Conservation (phyloP, 192 early-diverging fungal genomes). For the Dimargaris cristalligena region DNA sequence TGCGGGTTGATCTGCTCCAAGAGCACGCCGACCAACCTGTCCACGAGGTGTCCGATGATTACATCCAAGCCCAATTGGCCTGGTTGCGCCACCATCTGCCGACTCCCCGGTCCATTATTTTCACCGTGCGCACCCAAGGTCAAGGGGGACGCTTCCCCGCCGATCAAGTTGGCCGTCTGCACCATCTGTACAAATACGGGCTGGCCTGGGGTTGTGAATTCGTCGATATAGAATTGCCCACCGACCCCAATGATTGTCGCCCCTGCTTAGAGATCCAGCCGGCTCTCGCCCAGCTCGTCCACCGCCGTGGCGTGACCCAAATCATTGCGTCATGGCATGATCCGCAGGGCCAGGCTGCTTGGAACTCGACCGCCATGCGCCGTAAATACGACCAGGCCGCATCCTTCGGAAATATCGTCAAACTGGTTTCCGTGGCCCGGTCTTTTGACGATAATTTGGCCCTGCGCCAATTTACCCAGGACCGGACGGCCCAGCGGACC, state of each 20-base stretch:
- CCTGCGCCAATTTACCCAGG: slow-evolving; percentile 48
- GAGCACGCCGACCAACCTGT: slow-evolving; percentile 11
- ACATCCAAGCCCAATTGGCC: slow-evolving; percentile 62
- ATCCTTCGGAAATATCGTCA: slow-evolving; percentile 68
- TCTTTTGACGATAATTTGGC: slow-evolving; percentile 68
- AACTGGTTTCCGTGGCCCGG: slow-evolving; percentile 73
- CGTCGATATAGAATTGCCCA: slow-evolving; percentile 67
- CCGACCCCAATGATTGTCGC: slow-evolving; percentile 13
- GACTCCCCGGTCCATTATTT: slow-evolving; percentile 70
- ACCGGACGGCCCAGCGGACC: slow-evolving; percentile 22
- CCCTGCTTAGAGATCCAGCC: too few relatives aligned
- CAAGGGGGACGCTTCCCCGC: slow-evolving; percentile 81
- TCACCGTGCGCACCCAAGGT: slow-evolving; percentile 71
- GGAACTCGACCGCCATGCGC: slow-evolving; percentile 37
- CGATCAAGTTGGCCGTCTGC: slow-evolving; percentile 38
- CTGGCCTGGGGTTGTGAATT: slow-evolving; percentile 85
- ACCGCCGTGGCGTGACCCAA: slow-evolving; percentile 25
- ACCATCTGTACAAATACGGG: slow-evolving; percentile 45
- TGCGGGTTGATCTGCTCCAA: slow-evolving; percentile 76
- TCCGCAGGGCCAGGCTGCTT: slow-evolving; percentile 36
- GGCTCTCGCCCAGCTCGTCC: neutral
- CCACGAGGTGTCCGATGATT: slow-evolving; percentile 31
- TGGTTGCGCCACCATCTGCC: slow-evolving; percentile 41
- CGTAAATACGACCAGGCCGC: slow-evolving; percentile 36
- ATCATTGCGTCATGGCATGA: slow-evolving; percentile 91